These are phyloP conservation scores for Lepidium aucheri DNA, from an alignment of 345 rosid genomes.

Conservation along the genomic window DNA sequence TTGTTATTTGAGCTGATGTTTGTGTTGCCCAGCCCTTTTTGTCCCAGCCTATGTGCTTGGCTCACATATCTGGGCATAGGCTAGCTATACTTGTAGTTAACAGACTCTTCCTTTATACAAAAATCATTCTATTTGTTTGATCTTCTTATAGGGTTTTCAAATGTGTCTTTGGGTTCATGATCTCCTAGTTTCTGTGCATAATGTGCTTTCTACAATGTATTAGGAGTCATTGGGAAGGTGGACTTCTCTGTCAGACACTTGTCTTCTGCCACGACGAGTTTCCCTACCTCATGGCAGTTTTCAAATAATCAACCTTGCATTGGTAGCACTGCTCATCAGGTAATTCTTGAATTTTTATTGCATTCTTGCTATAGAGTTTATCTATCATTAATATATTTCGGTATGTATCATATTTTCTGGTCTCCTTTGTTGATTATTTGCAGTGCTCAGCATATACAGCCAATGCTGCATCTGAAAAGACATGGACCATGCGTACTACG, in stretches of 20 bases:
- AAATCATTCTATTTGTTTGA: background rate
- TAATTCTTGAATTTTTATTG: conserved; percentile 13
- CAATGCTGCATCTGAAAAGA: conserved; percentile 70
- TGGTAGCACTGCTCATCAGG: conserved; percentile 53
- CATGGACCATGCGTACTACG: conserved; percentile 91
- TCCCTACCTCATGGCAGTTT: conserved; percentile 59
- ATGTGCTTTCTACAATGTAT: conserved; percentile 5
- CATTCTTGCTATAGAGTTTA: background rate
- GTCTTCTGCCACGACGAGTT: conserved; percentile 55
- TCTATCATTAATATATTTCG: background rate
- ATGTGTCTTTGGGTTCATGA: background rate
- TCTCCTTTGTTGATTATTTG: conserved; percentile 3
- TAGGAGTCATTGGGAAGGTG: conserved; percentile 83
- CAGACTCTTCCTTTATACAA: background rate
- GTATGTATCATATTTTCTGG: background rate
- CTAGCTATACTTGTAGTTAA: background rate
- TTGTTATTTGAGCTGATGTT: background rate
- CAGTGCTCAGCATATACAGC: conserved; percentile 86
- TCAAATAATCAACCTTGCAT: conserved; percentile 55
- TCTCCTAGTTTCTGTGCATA: background rate
- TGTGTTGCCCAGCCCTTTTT: background rate
- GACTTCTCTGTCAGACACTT: conserved; percentile 92
- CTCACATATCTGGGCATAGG: background rate
- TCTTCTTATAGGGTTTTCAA: background rate
- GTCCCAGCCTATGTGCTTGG: background rate